Evolutionary conservation across 805 yeast species (phyloP), one percentile per base, ranked within the genome.

Genomic region (Nakazawaea wickerhamii): DNA sequence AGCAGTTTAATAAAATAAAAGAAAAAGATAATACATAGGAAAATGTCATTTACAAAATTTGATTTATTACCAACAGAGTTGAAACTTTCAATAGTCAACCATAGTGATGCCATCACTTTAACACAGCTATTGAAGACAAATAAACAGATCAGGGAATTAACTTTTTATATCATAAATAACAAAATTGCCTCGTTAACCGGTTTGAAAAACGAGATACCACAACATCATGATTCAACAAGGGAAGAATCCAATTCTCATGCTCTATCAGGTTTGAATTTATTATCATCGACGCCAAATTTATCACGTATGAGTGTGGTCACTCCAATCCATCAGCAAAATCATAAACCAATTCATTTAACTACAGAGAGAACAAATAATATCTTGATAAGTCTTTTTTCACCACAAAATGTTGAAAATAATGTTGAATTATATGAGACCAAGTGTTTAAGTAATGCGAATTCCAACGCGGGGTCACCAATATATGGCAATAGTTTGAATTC

Each of bases 361-460:
- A 20, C 36, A 4, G 38, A 19, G 18, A 32, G 26, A 26, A 33
- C 43, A 13, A 26, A 44, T 9, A 42, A 40, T 20, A 23, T 58
- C 3, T 52, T 44, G 26, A 45, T 58, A 5, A 47, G 55, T 15
- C 30, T 58, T 4, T 58, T 45, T 36, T 57, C 61, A 1, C 61
- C 63, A 11, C 61, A 58, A 41, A 51, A 47, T 26, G 49, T 46
- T 5, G 49, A 47, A 14, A 46, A 39, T 22, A 38, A 47, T 10
- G 48, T 50, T 11, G 57, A 50, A 39, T 45, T 55, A 4, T 58
- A 48, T 35, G 56, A 52, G 23, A 54, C 60, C 1, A 51, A 50
- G 23, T 50, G 57, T 41, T 28, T 51, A 20, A 36, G 36, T 19
- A 38, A 30, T 19, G 28, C 14, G 23, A 36, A n/a, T 14, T 28